phyloP scores from a whole-genome alignment of 768 basidiomycete genomes.

The Arthromyces matolae region DNA sequence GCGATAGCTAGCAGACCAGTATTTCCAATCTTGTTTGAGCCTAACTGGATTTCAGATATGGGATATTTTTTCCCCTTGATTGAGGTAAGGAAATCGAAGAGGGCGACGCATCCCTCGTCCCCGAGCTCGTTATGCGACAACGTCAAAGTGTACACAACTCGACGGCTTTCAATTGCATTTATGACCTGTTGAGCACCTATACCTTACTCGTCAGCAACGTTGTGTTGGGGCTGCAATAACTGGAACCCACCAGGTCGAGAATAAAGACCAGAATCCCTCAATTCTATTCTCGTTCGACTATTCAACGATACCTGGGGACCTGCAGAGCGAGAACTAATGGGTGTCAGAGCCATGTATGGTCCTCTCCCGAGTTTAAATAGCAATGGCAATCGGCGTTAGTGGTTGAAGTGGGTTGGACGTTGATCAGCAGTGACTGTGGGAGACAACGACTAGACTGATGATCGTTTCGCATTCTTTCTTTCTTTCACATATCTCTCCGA shows the following conservation, averaged over 20 bases:
- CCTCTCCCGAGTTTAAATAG: too few species aligned
- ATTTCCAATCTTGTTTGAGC: conserved; percentile 53
- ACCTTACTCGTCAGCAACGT: neutral
- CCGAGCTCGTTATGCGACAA: conserved; percentile 55
- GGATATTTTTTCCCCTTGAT: conserved; percentile 39
- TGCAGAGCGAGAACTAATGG: too few species aligned
- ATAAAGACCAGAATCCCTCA: conserved; percentile 23
- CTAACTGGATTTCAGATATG: conserved; percentile 55
- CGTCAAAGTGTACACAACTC: conserved; percentile 47
- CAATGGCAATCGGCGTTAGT: too few species aligned
- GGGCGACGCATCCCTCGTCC: conserved; percentile 50
- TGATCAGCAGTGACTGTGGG: too few species aligned
- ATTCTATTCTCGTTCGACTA: conserved; percentile 23
- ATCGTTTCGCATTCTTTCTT: too few species aligned
- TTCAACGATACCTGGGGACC: neutral
- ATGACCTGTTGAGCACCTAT: conserved; percentile 53
- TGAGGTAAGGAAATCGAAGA: conserved; percentile 55
- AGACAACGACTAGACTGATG: too few species aligned
- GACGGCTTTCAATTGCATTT: conserved; percentile 40
- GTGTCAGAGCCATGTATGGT: too few species aligned
- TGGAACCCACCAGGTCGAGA: conserved; percentile 21
- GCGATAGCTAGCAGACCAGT: conserved; percentile 51
- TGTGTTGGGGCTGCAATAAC: too few species aligned
- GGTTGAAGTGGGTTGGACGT: too few species aligned
- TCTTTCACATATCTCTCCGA: too few species aligned